Evolutionary conservation across 2,329 filamentous ascomycete genomes (phyloP), one percentile per base, ranked within the genome.

Genomic region (Aspergillus sp.): DNA sequence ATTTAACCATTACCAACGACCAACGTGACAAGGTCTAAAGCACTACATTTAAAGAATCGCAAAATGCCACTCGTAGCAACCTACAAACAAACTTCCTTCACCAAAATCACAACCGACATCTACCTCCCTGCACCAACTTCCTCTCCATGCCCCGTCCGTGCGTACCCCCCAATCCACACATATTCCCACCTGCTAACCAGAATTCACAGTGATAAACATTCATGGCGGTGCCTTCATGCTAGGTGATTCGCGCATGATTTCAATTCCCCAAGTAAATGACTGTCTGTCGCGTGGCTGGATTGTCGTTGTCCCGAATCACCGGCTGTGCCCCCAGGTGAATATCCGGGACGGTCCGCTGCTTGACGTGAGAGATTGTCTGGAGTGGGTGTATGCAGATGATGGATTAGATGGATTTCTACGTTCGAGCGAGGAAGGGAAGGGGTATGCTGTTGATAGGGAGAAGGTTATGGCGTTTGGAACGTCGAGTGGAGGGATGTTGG

Each of bases 401-500:
- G 49, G 59, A 0, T 52, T 48, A 0, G 60, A 77, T 2, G 65
- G 62, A 0, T 23, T 53, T 1, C 19, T 73, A 2, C 25, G 25
- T 2, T 22, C 17, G 30, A 19, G 33, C 1, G 39, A 53, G 2
- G 54, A 46, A 1, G 39, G 30, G 7, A 50, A 23, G 0, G 12
- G n/a, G 2, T 57, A 61, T 39, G 42, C 43, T 1, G 55, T 56
- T 3, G 63, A 65, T 41, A 47, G 58, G 2, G 57, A 68, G 1
- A 66, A 59, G 3, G 63, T 77, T 1, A 69, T 74, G 4, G 68
- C 60, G 0, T 61, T 78, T 4, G 76, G 75, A 1, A 78, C 75
- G 65, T 78, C 75, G 0, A 66, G 68, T 0, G 76, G 76, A 0
- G 77, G 75, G 0, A 60, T 63, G 1, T 58, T 79, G 1, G 76